phyloP scores from a whole-genome alignment of 306 rosid species.

The Vicia sativa region DNA sequence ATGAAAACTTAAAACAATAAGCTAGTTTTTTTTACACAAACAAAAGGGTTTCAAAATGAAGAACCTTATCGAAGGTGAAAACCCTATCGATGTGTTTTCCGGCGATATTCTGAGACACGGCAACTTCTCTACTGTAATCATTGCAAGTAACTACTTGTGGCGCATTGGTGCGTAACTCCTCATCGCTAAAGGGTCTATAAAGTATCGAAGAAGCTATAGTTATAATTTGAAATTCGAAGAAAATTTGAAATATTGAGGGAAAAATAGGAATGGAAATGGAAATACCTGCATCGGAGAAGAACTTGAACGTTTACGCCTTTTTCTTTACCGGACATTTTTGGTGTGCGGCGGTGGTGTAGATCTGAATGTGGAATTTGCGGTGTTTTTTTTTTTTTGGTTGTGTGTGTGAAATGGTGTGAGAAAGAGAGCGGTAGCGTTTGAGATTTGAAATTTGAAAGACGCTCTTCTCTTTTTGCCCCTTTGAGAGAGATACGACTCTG shows the following conservation, averaged over 20 bases:
- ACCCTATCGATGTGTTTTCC: constrained; percentile 88
- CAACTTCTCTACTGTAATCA: constrained; percentile 75
- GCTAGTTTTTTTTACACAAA: background rate
- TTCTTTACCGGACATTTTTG: constrained; percentile 79
- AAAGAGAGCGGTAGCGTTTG: constrained; percentile 30
- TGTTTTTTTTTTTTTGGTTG: background rate
- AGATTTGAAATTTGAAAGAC: constrained; percentile 71
- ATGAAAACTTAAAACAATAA: background rate
- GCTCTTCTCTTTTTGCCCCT: constrained; percentile 44
- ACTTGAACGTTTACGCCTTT: constrained; percentile 97
- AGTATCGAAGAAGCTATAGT: background rate
- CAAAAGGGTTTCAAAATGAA: background rate
- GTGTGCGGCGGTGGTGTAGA: constrained; percentile 33
- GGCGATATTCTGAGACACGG: constrained; percentile 87
- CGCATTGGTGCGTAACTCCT: constrained; percentile 83
- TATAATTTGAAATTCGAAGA: constrained; percentile 1
- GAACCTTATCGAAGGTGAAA: constrained; percentile 91
- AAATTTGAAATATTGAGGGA: background rate
- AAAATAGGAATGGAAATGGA: background rate
- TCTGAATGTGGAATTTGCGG: constrained; percentile 31
- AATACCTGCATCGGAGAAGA: constrained; percentile 91
- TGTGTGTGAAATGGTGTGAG: background rate
- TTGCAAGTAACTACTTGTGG: constrained; percentile 89
- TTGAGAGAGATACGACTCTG: constrained; percentile 37
- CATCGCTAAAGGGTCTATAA: constrained; percentile 84